Evolutionary conservation across 805 yeast species (phyloP).

Genomic region (Cyberlindnera petersonii): DNA sequence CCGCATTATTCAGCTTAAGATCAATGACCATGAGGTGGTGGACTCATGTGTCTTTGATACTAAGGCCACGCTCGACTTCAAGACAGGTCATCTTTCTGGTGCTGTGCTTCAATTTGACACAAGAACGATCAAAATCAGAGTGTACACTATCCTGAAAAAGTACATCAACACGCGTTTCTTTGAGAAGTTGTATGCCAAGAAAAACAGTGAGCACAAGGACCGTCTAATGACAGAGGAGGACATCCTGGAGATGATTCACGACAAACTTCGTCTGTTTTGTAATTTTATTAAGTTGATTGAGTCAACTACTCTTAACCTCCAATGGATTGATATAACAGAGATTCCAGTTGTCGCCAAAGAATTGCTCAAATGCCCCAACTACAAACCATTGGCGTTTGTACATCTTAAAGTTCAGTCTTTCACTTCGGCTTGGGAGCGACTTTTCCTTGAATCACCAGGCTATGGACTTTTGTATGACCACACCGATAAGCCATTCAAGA

Average conservation of each 20-base stretch:
- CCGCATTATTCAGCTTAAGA: slow-evolving; percentile 17
- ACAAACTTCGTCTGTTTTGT: slow-evolving; percentile 11
- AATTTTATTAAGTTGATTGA: slow-evolving; percentile 18
- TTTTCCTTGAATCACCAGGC: slow-evolving; percentile 39
- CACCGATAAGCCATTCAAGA: slow-evolving; percentile 40
- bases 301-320: slow-evolving; percentile 16
- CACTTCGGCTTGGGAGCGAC: slow-evolving; percentile 27
- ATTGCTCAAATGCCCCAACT: slow-evolving; percentile 20
- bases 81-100: slow-evolving; percentile 20
- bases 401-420: slow-evolving; percentile 22
- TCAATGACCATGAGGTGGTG: slow-evolving; percentile 19
- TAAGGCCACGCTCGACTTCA: slow-evolving; percentile 17
- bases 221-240: slow-evolving; percentile 10
- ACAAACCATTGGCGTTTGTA: slow-evolving; percentile 22
- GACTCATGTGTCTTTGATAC: slow-evolving; percentile 22
- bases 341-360: slow-evolving; percentile 22
- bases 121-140: slow-evolving; percentile 17
- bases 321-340: slow-evolving; percentile 17
- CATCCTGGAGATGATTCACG: slow-evolving; percentile 12
- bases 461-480: slow-evolving; percentile 39
- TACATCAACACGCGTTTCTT: slow-evolving; percentile 2
- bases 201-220: too few relatives aligned
- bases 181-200: not conserved
- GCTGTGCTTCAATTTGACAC: slow-evolving; percentile 17
- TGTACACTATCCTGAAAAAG: slow-evolving; percentile 14